Base-by-base conservation (phyloP, 2,329 filamentous ascomycete genomes). In the Thielaviopsis ethacetica region DNA sequence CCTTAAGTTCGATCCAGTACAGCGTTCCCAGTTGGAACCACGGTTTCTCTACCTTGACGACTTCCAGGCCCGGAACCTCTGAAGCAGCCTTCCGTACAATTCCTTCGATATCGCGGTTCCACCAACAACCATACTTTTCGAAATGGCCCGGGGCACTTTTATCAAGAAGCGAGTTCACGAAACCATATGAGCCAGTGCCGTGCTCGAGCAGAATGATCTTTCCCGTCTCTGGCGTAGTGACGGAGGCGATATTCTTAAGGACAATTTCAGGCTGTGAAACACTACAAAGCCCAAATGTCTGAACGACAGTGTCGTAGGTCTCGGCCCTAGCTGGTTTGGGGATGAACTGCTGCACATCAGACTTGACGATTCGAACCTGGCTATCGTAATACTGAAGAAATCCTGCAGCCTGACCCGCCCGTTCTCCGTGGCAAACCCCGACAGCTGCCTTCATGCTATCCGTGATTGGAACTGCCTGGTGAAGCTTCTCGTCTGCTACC, bases 231-330 rank as follows among this genome's bases (percentile, higher is more conserved):
- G 79, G 80, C 62, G 73, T 73, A 1, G 84, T 68, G 17, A 68
- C 70, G 9, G 71, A 67, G 0, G 79, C 79, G 65, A 84, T 72
- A 66, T 78, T 77, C 56, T 70, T 67, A 21, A 85, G 67, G 21
- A 84, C 71, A 27, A 66, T 67, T 10, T 76, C 72, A 1, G 82
- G 82, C 65, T 83, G 76, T 4, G 72, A 71, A 2, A 83, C 81
- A 64, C 78, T 82, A 69, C 82, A 85, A 26, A 85, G 73, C 4
- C 81, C 81, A 69, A 85, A 84, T 0, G 80, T 83, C 65, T 84
- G 81, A 30, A 84, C 66, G 44, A 84, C 70, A 1, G 80, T 83
- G 69, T 85, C 82, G 69, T 84, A 85, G 5, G 51, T 59, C 56
- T 34, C 44, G 3, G 53, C 34, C n/a, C 5, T 27, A 62, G 70